Conservation (phyloP, 306 rosid species). For the Rosa chinensis region DNA sequence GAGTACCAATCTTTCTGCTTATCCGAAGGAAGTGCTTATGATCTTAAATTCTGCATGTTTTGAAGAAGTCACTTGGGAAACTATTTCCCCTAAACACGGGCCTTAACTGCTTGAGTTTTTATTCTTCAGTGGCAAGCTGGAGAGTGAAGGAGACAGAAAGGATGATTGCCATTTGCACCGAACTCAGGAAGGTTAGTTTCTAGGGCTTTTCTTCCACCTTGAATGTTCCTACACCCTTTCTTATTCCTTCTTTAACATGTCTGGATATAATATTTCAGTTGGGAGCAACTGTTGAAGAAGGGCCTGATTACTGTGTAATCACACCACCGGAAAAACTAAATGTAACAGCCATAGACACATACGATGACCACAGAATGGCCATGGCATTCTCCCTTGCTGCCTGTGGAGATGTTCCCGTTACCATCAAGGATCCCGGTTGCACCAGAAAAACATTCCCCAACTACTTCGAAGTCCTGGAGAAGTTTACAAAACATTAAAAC, state of each 20-base stretch:
- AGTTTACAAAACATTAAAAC: conserved; percentile 68
- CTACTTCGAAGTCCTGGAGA: conserved; percentile 87
- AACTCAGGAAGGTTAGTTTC: conserved; percentile 81
- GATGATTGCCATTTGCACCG: conserved; percentile 99
- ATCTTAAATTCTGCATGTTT: not conserved
- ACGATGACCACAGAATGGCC: conserved; percentile 99
- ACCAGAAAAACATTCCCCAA: conserved; percentile 96
- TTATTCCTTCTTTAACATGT: not conserved
- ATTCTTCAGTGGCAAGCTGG: conserved; percentile 93
- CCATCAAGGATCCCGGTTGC: conserved; percentile 97
- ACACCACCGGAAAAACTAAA: conserved; percentile 90
- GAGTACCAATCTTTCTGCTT: conserved; percentile 9
- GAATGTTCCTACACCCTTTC: conserved; percentile 2
- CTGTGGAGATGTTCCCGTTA: conserved; percentile 87
- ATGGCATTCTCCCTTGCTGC: conserved; percentile 99
- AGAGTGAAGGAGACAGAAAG: conserved; percentile 99
- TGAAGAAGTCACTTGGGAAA: conserved; percentile 15
- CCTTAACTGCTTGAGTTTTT: conserved; percentile 20
- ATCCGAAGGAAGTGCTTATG: conserved; percentile 13
- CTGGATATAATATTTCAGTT: conserved; percentile 47
- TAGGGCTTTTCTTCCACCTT: conserved; percentile 11
- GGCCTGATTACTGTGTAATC: conserved; percentile 91
- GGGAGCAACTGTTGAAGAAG: conserved; percentile 98
- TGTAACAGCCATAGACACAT: conserved; percentile 80
- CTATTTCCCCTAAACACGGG: not conserved